A percentile compares a stretch with the other conserved stretches of the same genome.
These are phyloP conservation scores for Cladosporium sp. DNA, from an alignment of 2,329 filamentous ascomycete genomes.

Conservation along the genomic window DNA sequence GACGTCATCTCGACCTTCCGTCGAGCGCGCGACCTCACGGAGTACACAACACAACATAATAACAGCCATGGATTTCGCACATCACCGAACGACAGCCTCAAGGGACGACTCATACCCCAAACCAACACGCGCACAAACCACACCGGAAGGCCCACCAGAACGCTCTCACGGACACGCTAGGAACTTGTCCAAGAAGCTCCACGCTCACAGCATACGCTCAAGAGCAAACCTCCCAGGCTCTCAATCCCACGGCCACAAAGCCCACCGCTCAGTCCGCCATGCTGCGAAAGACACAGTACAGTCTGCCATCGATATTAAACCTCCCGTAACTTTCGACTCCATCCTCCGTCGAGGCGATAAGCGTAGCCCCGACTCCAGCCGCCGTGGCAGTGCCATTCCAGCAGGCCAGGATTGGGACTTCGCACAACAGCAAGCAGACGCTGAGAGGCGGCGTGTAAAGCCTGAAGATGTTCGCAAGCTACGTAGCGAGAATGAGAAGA, in stretches of 20 bases:
- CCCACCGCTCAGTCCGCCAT: slow-evolving; percentile 23
- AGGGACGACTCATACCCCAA: not conserved
- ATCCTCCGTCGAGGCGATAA: slow-evolving; percentile 34
- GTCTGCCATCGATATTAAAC: slow-evolving; percentile 41
- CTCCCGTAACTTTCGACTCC: slow-evolving; percentile 42
- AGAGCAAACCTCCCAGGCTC: not conserved
- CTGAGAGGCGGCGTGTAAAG: slow-evolving; percentile 27
- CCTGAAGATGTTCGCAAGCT: slow-evolving; percentile 38
- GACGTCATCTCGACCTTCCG: too few species aligned
- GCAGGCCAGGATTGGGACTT: slow-evolving; percentile 13
- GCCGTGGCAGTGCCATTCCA: slow-evolving; percentile 18
- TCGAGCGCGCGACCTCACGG: not conserved
- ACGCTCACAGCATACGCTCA: slow-evolving; percentile 9
- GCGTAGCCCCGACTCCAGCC: slow-evolving; percentile 21
- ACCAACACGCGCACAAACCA: slow-evolving; percentile 15
- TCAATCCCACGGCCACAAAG: slow-evolving; percentile 17
- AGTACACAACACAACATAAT: not conserved
- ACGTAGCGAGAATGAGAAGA: slow-evolving; percentile 34
- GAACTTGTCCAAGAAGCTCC: slow-evolving; percentile 7
- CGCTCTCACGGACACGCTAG: slow-evolving; percentile 4
- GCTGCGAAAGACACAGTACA: slow-evolving; percentile 39
- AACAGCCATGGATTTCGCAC: not conserved
- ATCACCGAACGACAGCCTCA: not conserved
- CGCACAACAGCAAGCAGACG: slow-evolving; percentile 18
- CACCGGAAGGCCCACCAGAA: not conserved